Percentiles rank a stretch among this genome's conserved stretches.
phyloP scores from a whole-genome alignment of 2,329 filamentous ascomycete genomes.

The Colletotrichum liriopes region DNA sequence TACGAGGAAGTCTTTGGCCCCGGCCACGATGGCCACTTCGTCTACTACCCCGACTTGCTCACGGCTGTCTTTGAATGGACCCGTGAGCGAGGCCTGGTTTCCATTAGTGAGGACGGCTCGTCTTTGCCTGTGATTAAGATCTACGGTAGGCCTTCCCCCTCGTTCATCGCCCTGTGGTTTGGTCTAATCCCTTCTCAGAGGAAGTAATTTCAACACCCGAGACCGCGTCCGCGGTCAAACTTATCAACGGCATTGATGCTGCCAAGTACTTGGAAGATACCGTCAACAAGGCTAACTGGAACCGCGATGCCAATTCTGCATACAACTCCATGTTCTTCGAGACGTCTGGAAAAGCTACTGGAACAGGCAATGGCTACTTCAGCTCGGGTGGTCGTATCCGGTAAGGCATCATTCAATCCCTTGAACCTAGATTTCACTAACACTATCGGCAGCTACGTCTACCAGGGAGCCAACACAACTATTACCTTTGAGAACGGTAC shows the following conservation, averaged over 20 bases:
- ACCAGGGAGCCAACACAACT: constrained; percentile 53
- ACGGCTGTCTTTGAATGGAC: constrained; percentile 56
- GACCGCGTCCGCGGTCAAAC: constrained; percentile 45
- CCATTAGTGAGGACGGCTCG: constrained; percentile 54
- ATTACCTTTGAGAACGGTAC: constrained; percentile 57
- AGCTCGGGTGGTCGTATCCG: constrained; percentile 49
- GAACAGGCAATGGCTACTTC: constrained; percentile 50
- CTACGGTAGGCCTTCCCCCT: constrained; percentile 46
- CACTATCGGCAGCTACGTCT: constrained; percentile 37
- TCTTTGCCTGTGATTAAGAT: constrained; percentile 64
- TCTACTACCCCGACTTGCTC: constrained; percentile 58
- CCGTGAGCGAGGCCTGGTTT: constrained; percentile 58
- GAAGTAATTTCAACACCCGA: constrained; percentile 52
- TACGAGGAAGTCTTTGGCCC: constrained; percentile 56
- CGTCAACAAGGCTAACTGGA: constrained; percentile 43
- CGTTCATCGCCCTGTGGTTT: not conserved
- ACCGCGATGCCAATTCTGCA: constrained; percentile 49
- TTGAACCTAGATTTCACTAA: not conserved
- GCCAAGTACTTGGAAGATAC: constrained; percentile 45
- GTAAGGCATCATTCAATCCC: not conserved
- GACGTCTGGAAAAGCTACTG: constrained; percentile 44
- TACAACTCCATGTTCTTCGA: constrained; percentile 59
- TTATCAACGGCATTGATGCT: constrained; percentile 49
- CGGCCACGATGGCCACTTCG: constrained; percentile 60
- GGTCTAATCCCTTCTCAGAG: constrained; percentile 12